phyloP scores from a whole-genome alignment of 2,329 filamentous ascomycete genomes.

The Sporothrix sp. region DNA sequence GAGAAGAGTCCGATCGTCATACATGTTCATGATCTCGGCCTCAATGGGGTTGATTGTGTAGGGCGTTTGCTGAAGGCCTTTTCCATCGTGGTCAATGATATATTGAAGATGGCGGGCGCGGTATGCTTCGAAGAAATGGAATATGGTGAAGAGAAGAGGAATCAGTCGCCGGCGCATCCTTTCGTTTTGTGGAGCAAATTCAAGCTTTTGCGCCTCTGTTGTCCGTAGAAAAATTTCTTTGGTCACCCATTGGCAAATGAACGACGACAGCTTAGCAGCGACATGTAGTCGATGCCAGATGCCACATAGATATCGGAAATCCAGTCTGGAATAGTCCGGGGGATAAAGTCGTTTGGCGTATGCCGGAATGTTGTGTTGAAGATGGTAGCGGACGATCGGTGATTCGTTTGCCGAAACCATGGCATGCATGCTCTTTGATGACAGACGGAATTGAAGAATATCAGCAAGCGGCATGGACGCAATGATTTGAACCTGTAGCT shows the following conservation, averaged over 20 bases:
- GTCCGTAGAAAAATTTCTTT: constrained; percentile 55
- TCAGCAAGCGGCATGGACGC: constrained; percentile 50
- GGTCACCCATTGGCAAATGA: constrained; percentile 55
- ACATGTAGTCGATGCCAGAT: constrained; percentile 58
- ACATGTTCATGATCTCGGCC: constrained; percentile 51
- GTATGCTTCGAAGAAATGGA: constrained; percentile 59
- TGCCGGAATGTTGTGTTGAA: constrained; percentile 48
- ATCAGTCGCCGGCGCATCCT: constrained; percentile 56
- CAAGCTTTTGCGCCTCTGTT: constrained; percentile 42
- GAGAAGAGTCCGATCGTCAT: constrained; percentile 52
- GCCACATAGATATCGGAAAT: constrained; percentile 52
- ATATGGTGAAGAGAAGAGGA: constrained; percentile 54
- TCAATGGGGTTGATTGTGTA: constrained; percentile 57
- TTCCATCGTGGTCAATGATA: constrained; percentile 40
- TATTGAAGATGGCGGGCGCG: constrained; percentile 49
- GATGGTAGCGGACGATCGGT: constrained; percentile 51
- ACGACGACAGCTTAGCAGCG: constrained; percentile 49
- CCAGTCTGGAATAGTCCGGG: constrained; percentile 37
- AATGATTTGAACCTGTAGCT: constrained; percentile 54
- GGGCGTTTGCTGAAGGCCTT: constrained; percentile 41
- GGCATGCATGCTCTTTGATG: constrained; percentile 49
- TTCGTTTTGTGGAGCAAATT: constrained; percentile 52
- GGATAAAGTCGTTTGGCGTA: constrained; percentile 54
- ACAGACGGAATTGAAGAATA: constrained; percentile 47
- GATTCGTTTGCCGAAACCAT: constrained; percentile 51